Percentiles rank a stretch among this genome's conserved stretches.
Conservation (phyloP, 169 alveolate species). For the Babesia bigemina region DNA sequence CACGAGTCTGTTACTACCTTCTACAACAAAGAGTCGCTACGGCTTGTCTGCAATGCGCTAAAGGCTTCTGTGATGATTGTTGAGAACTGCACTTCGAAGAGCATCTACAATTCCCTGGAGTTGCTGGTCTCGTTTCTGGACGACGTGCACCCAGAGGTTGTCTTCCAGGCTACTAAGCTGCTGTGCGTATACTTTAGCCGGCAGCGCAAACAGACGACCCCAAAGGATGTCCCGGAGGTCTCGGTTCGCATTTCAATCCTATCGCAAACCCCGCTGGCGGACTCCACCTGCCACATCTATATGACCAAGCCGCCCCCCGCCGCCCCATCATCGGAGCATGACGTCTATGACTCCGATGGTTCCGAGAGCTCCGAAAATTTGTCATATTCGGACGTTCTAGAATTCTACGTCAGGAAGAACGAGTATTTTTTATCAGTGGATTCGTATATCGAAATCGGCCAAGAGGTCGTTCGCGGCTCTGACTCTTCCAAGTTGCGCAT, state of each 20-base stretch:
- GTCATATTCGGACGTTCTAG: conserved; percentile 50
- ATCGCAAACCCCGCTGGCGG: conserved; percentile 62
- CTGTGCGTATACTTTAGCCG: conserved; percentile 64
- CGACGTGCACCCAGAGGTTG: conserved; percentile 62
- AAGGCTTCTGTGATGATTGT: conserved; percentile 73
- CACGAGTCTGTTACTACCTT: conserved; percentile 14
- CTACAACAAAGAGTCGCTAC: conserved; percentile 26
- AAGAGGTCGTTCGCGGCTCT: conserved; percentile 9
- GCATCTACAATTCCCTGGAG: conserved; percentile 75
- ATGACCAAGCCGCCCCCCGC: background rate
- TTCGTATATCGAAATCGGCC: conserved; percentile 41
- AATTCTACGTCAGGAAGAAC: conserved; percentile 23
- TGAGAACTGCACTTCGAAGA: conserved; percentile 74
- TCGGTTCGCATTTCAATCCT: conserved; percentile 31
- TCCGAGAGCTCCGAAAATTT: conserved; percentile 15
- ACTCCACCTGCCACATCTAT: conserved; percentile 12
- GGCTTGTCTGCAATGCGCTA: conserved; percentile 60
- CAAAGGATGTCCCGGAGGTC: conserved; percentile 52
- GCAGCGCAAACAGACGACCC: conserved; percentile 16
- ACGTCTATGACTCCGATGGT: background rate
- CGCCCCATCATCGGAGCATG: background rate
- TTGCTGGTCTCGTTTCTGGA: conserved; percentile 59
- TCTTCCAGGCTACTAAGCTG: conserved; percentile 59
- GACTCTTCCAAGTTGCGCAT: conserved; percentile 8
- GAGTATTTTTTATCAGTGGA: conserved; percentile 47